These are phyloP conservation scores for Quercus tomentella DNA, from an alignment of 331 rosid genomes.

Conservation along the genomic window DNA sequence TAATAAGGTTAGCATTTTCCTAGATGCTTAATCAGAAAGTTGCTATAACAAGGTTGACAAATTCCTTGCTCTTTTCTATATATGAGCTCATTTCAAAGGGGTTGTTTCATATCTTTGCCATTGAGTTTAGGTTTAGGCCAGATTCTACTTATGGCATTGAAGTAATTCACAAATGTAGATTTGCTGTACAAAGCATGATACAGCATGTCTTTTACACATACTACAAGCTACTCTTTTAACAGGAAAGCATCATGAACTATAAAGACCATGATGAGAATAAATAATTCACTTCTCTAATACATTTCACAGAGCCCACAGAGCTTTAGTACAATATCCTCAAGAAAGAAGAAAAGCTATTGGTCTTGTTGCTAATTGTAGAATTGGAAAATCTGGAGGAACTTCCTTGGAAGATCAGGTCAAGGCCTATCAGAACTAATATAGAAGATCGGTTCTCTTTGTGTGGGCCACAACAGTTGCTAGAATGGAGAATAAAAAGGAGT, in stretches of 20 bases:
- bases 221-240: constrained; percentile 1
- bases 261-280: neutral
- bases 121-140: neutral
- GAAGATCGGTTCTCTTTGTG: neutral
- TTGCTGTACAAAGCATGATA: neutral
- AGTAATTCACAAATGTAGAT: too few species aligned
- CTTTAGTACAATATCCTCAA: neutral
- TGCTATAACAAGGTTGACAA: neutral
- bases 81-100: neutral
- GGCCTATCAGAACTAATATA: neutral
- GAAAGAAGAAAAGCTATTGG: neutral
- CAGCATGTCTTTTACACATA: neutral
- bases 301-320: neutral
- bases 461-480: constrained; percentile 6
- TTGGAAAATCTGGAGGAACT: neutral
- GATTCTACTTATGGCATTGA: too few species aligned
- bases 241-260: neutral
- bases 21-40: constrained; percentile 16
- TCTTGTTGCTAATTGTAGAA: neutral
- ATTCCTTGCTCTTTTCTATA: neutral
- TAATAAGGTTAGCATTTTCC: neutral
- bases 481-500: neutral
- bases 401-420: constrained; percentile 1
- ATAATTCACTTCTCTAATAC: neutral
- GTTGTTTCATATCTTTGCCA: neutral